These are phyloP conservation scores for Rhododendron williamsianum DNA, from an alignment of 148 eudicot genomes.

Conservation along the genomic window DNA sequence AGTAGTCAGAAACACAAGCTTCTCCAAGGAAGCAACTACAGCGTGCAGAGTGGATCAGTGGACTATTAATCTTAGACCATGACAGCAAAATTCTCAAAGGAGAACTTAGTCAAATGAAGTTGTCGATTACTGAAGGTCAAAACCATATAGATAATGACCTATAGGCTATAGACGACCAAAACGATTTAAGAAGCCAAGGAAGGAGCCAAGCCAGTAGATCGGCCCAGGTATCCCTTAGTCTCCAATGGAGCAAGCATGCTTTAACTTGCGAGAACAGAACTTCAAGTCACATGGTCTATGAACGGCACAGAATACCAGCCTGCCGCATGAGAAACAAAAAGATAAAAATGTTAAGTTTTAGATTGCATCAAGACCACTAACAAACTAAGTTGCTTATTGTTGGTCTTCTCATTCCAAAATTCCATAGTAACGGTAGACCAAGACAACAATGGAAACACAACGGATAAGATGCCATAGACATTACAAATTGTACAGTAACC, in stretches of 20 bases:
- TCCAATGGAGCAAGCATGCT: not conserved
- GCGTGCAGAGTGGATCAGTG: not conserved
- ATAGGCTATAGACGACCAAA: not conserved
- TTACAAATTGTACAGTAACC: not conserved
- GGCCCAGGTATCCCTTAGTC: not conserved
- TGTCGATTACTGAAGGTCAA: not conserved
- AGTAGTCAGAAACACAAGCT: not conserved
- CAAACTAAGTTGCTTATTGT: not conserved
- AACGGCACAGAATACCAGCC: not conserved
- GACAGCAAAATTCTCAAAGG: not conserved
- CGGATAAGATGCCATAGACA: not conserved
- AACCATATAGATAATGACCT: not conserved
- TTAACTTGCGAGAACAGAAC: not conserved
- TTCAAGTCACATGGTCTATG: not conserved
- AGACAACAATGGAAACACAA: not conserved
- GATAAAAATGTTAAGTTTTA: not conserved
- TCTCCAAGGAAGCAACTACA: slow-evolving; percentile 5
- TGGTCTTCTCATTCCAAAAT: not conserved
- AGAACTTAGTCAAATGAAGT: not conserved
- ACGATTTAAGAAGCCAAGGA: not conserved
- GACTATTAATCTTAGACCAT: not conserved
- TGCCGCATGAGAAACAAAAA: not conserved
- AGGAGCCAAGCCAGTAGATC: not conserved
- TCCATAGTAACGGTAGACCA: not conserved
- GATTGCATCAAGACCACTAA: not conserved